phyloP scores from a whole-genome alignment of 1,284 basidiomycete species.

The Sporisorium iseilematis-ciliati region DNA sequence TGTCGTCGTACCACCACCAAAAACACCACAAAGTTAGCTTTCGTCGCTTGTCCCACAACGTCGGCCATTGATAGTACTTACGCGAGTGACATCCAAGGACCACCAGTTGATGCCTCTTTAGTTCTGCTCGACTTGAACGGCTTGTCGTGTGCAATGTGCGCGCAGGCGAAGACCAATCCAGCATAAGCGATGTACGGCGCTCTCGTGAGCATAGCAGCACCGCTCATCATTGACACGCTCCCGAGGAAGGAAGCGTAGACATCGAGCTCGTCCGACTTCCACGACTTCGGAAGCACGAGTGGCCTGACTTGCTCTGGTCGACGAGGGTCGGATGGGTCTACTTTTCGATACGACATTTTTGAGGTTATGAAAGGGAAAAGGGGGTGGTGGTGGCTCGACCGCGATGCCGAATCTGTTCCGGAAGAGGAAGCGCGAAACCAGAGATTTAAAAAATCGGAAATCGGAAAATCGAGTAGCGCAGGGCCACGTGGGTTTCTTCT shows the following conservation, averaged over 20 bases:
- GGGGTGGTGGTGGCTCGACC: constrained; percentile 8
- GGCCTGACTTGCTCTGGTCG: constrained; percentile 29
- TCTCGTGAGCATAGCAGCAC: constrained; percentile 45
- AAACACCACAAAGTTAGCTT: neutral
- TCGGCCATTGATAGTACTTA: constrained; percentile 14
- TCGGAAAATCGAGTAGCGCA: constrained; percentile 15
- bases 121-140: constrained; percentile 50
- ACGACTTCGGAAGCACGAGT: constrained; percentile 28
- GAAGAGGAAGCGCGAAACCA: neutral
- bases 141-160: constrained; percentile 52
- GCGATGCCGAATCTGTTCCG: neutral
- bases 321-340: constrained; percentile 41
- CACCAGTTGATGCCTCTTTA: constrained; percentile 28
- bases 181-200: constrained; percentile 43
- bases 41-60: neutral
- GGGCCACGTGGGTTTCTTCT: constrained; percentile 16
- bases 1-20: constrained; percentile 6
- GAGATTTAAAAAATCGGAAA: constrained; percentile 7
- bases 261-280: constrained; percentile 42
- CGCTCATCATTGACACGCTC: constrained; percentile 38
- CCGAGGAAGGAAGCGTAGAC: constrained; percentile 45
- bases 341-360: constrained; percentile 38
- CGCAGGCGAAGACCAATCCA: constrained; percentile 51
- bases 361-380: neutral
- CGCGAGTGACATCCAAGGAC: constrained; percentile 41